A percentile compares a stretch with the other conserved stretches of the same genome.
Evolutionary conservation across 2,329 filamentous ascomycete species (phyloP).

Genomic region (Delphinella strobiligena): DNA sequence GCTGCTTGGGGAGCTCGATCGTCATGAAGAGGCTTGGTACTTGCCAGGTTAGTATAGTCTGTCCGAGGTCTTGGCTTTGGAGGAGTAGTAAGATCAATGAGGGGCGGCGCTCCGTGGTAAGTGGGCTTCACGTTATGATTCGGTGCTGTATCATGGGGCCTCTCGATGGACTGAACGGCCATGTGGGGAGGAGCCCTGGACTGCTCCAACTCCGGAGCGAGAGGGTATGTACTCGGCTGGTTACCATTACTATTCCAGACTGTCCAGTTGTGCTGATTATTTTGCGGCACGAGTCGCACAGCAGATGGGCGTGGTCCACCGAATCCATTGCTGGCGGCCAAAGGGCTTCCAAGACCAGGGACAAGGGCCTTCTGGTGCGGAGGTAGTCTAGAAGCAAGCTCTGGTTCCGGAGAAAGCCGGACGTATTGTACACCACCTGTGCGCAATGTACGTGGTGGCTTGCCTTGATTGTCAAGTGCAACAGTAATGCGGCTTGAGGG

Average conservation of each 20-base stretch:
- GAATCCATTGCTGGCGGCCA: not conserved
- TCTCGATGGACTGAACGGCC: not conserved
- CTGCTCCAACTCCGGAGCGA: no score
- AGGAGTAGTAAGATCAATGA: not conserved
- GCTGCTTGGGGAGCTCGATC: no score
- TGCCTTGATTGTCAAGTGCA: slow-evolving; percentile 5
- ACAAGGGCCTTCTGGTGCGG: not conserved
- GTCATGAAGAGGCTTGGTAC: no score
- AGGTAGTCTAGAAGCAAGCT: not conserved
- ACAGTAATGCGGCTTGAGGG: slow-evolving; percentile 5
- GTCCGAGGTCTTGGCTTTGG: not conserved
- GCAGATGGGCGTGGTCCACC: not conserved
- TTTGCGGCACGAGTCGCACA: not conserved
- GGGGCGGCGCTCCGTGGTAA: not conserved
- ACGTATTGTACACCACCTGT: slow-evolving; percentile 5
- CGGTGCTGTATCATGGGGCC: not conserved
- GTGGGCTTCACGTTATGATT: not conserved
- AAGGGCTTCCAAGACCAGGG: not conserved
- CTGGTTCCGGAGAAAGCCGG: not conserved
- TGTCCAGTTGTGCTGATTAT: no score
- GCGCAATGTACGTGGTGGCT: slow-evolving; percentile 4
- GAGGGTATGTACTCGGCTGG: no score
- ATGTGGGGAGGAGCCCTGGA: no score
- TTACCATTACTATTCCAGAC: no score
- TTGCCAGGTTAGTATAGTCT: not conserved